These are phyloP conservation scores for Fusarium napiforme DNA, from an alignment of 2,329 filamentous ascomycete genomes.

Conservation along the genomic window DNA sequence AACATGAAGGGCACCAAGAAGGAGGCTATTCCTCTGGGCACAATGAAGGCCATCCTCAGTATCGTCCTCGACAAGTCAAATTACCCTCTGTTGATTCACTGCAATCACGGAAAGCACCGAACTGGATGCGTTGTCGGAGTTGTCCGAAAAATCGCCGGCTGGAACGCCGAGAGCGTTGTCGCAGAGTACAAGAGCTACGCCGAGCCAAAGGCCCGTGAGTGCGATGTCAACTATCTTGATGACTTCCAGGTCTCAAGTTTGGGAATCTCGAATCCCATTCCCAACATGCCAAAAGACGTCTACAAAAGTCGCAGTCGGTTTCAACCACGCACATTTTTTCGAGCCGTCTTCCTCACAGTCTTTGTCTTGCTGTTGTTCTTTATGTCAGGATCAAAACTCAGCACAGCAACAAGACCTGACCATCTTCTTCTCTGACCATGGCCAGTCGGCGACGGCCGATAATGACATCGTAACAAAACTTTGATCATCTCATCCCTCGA, in stretches of 20 bases:
- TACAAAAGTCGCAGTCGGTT: conserved; percentile 33
- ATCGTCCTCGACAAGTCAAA: conserved; percentile 78
- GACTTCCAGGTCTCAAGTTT: conserved; percentile 59
- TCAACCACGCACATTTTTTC: conserved; percentile 53
- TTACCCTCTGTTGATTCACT: conserved; percentile 87
- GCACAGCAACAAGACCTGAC: conserved; percentile 20
- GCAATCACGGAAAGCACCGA: conserved; percentile 94
- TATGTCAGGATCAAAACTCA: conserved; percentile 51
- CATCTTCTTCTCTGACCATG: conserved; percentile 20
- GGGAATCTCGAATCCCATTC: conserved; percentile 12
- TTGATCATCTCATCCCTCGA: neutral
- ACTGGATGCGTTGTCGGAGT: conserved; percentile 90
- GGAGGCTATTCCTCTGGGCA: conserved; percentile 70
- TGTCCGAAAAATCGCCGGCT: conserved; percentile 77
- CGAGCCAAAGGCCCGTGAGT: conserved; percentile 68
- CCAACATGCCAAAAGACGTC: neutral
- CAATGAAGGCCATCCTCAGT: conserved; percentile 77
- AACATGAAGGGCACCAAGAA: conserved; percentile 92
- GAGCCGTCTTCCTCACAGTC: conserved; percentile 56
- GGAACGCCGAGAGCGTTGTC: conserved; percentile 70
- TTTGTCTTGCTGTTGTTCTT: conserved; percentile 58
- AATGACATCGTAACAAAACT: neutral
- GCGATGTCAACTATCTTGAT: conserved; percentile 68
- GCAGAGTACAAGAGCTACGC: conserved; percentile 79
- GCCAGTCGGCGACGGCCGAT: too few relatives aligned